Evolutionary conservation across 306 rosid genomes (phyloP).

Genomic region (Begonia masoniana): DNA sequence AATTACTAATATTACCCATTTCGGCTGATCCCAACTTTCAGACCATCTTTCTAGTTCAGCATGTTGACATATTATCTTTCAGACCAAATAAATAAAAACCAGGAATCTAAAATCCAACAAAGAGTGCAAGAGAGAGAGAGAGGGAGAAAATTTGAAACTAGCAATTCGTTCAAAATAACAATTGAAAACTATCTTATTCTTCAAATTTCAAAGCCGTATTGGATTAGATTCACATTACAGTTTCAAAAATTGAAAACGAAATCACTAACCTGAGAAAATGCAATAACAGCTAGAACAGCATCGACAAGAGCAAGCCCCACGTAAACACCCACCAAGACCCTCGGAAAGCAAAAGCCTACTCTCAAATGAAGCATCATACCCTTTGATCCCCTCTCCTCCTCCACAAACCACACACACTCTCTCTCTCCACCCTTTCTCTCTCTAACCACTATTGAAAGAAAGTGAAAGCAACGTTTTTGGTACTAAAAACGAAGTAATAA

Average conservation of each 20-base stretch:
- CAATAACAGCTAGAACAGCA: constrained; percentile 44
- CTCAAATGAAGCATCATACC: constrained; percentile 40
- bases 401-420: background rate
- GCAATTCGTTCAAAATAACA: no score
- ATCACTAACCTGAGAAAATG: constrained; percentile 60
- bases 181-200: no score
- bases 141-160: no score
- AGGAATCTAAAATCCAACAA: no score
- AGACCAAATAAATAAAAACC: no score
- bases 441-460: constrained; percentile 10
- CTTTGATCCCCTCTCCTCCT: constrained; percentile 8
- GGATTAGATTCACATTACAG: background rate
- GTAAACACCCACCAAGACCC: constrained; percentile 34
- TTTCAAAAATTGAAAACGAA: constrained; percentile 7
- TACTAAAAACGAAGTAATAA: constrained; percentile 3
- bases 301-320: constrained; percentile 57
- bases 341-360: constrained; percentile 50
- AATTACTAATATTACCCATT: no score
- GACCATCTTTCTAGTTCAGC: no score
- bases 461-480: constrained; percentile 14
- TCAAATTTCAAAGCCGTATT: no score
- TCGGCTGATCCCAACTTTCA: no score
- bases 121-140: no score
- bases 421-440: constrained; percentile 4
- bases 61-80: no score